Conservation (phyloP, 768 basidiomycete species). For the Phaeotremella fagi region DNA sequence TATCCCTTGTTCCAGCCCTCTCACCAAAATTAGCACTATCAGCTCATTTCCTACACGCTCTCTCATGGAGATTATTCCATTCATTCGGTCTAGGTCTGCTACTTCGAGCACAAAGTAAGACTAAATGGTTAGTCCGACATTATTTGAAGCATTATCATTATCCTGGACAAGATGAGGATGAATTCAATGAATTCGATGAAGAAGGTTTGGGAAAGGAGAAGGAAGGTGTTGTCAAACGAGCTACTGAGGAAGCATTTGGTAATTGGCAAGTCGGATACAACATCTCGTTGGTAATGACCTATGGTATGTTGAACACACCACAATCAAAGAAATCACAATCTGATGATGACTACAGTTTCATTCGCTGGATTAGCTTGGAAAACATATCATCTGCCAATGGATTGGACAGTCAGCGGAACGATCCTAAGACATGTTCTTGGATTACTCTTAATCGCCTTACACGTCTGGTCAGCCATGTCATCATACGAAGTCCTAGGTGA, state of each 20-base stretch:
- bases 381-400: slow-evolving; percentile 71
- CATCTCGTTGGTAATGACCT: slow-evolving; percentile 88
- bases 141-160: slow-evolving; percentile 94
- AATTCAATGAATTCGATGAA: slow-evolving; percentile 2
- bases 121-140: slow-evolving; percentile 86
- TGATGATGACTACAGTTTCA: too few species aligned
- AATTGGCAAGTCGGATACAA: slow-evolving; percentile 96
- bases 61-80: slow-evolving; percentile 81
- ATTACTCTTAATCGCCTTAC: slow-evolving; percentile 74
- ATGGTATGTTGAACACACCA: slow-evolving; percentile 61
- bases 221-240: slow-evolving; percentile 64
- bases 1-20: slow-evolving; percentile 60
- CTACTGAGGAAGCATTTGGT: slow-evolving; percentile 85
- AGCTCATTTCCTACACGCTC: slow-evolving; percentile 70
- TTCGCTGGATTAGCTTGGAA: slow-evolving; percentile 83
- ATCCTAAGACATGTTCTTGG: slow-evolving; percentile 85
- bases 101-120: slow-evolving; percentile 75
- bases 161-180: slow-evolving; percentile 24
- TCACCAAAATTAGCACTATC: slow-evolving; percentile 57
- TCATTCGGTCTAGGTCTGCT: slow-evolving; percentile 79
- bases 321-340: too few species aligned
- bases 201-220: slow-evolving; percentile 44
- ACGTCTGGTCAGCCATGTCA: slow-evolving; percentile 84
- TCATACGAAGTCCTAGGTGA: slow-evolving; percentile 89
- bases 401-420: slow-evolving; percentile 84